phyloP scores from a whole-genome alignment of 805 yeast species.

The Hanseniaspora lachancei region DNA sequence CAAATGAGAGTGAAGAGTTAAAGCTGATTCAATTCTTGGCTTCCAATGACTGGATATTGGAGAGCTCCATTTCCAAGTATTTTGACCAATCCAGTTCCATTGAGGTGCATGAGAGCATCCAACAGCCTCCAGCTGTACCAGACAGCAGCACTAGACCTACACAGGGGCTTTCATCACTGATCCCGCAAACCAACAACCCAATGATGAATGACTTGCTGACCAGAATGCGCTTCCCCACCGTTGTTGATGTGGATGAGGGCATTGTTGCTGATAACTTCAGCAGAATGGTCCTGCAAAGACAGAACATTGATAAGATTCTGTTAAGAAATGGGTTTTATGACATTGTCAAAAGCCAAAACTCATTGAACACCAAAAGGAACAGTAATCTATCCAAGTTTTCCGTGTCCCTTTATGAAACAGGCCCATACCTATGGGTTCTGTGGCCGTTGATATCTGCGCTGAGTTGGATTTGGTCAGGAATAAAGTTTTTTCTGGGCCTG shows the following conservation, averaged over 20 bases:
- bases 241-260: neutral
- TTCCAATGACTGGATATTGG: slow-evolving; percentile 9
- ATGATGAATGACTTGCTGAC: slow-evolving; percentile 10
- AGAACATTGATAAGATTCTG: neutral
- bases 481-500: slow-evolving; percentile 3
- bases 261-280: neutral
- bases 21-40: slow-evolving; percentile 1
- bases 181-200: slow-evolving; percentile 4
- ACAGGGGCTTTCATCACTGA: neutral
- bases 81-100: slow-evolving; percentile 1
- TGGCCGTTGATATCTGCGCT: slow-evolving; percentile 6
- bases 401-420: neutral
- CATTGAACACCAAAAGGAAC: neutral
- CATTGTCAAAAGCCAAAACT: neutral
- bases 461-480: slow-evolving; percentile 1
- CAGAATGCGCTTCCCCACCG: slow-evolving; percentile 6
- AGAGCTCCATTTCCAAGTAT: neutral
- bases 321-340: neutral
- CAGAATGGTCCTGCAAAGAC: neutral
- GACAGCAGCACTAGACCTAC: neutral
- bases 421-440: neutral
- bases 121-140: neutral
- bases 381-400: neutral
- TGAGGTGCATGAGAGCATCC: neutral
- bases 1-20: neutral